A percentile compares a stretch with the other conserved stretches of the same genome.
Conservation (phyloP, 495 filamentous ascomycete genomes). For the Pyrenopolyporus hunteri region DNA sequence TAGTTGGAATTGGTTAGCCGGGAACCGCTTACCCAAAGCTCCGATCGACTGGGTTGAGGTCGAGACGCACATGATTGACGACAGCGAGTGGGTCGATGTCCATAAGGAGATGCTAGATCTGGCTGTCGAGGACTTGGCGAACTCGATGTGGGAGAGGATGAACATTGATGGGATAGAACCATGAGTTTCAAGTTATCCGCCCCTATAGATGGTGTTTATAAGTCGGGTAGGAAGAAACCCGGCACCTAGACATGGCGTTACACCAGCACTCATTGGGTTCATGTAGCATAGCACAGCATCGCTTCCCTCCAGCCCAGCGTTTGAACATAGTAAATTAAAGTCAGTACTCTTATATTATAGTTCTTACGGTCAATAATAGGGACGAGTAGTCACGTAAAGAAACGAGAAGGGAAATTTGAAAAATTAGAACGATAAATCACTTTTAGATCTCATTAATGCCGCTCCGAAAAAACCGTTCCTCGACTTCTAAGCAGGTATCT, state of each 20-base stretch:
- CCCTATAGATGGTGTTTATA: not conserved
- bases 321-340: not conserved
- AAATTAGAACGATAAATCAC: slow-evolving; percentile 5
- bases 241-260: slow-evolving; percentile 3
- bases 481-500: slow-evolving; percentile 31
- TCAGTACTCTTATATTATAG: not conserved
- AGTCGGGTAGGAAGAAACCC: too few species aligned
- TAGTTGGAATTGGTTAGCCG: not conserved
- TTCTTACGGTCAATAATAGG: too few species aligned
- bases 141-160: not conserved
- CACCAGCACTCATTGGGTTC: not conserved
- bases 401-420: too few species aligned
- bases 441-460: slow-evolving; percentile 12
- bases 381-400: too few species aligned
- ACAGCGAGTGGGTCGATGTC: slow-evolving; percentile 28
- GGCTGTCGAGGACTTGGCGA: slow-evolving; percentile 2
- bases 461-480: not conserved
- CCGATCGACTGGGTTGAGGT: slow-evolving; percentile 11
- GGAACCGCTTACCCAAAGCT: not conserved
- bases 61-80: slow-evolving; percentile 2
- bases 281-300: not conserved
- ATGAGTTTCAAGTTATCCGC: not conserved
- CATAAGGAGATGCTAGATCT: not conserved
- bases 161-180: not conserved
- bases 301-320: not conserved